Percentiles rank a stretch among this genome's conserved stretches.
These are phyloP conservation scores for Solanum acaule DNA, from an alignment of 257 asterid species.

Conservation along the genomic window DNA sequence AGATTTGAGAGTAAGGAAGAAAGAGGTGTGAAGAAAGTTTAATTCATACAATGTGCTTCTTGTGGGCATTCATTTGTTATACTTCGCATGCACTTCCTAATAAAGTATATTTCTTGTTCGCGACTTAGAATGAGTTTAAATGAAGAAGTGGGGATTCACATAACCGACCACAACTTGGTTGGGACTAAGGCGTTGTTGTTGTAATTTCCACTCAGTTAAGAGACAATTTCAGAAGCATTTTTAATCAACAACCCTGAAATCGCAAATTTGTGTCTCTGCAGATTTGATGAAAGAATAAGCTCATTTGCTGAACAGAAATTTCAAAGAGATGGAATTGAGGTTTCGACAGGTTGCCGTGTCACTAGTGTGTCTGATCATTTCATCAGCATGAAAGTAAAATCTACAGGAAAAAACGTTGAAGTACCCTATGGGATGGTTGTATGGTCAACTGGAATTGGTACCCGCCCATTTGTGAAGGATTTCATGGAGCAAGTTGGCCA, in stretches of 20 bases:
- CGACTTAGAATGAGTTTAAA: background rate
- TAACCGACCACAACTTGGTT: background rate
- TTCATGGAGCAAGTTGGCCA: constrained; percentile 92
- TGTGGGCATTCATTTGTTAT: background rate
- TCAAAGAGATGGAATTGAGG: constrained; percentile 72
- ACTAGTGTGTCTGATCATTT: constrained; percentile 70
- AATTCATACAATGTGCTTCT: background rate
- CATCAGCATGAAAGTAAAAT: constrained; percentile 57
- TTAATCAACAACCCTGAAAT: background rate
- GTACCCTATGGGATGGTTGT: constrained; percentile 95
- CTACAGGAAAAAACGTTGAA: constrained; percentile 51
- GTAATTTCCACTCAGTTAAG: background rate
- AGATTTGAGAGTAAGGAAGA: background rate
- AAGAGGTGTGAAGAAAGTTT: background rate
- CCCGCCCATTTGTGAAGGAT: constrained; percentile 78
- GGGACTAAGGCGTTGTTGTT: background rate
- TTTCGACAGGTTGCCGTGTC: constrained; percentile 85
- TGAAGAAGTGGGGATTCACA: background rate
- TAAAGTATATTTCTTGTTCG: background rate
- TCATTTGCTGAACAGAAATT: constrained; percentile 88
- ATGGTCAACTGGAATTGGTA: constrained; percentile 97
- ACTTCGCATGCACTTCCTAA: background rate
- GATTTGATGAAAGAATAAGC: constrained; percentile 97
- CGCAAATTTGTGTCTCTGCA: constrained; percentile 7
- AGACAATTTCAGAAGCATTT: background rate